A percentile compares a stretch with the other conserved stretches of the same genome.
Conservation (phyloP, 1,284 basidiomycete species). For the Leccinum pachyderme region DNA sequence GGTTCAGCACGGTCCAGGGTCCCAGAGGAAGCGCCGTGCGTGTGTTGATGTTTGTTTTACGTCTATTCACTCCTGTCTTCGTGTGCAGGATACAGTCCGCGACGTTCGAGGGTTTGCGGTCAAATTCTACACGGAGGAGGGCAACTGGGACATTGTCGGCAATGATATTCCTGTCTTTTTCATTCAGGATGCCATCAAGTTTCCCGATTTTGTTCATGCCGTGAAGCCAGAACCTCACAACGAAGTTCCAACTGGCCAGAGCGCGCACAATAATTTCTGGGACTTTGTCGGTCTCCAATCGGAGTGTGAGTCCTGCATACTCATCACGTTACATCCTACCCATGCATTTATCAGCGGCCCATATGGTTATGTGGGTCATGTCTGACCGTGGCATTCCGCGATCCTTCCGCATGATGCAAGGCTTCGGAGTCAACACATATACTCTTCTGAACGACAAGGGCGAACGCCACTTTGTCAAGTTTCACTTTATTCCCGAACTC, state of each 20-base stretch:
- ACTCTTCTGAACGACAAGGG: conserved; percentile 66
- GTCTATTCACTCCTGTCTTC: background rate
- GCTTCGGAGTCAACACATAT: conserved; percentile 82
- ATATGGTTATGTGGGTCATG: conserved; percentile 84
- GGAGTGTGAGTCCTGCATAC: conserved; percentile 44
- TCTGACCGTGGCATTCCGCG: conserved; percentile 80
- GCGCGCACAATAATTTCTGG: conserved; percentile 84
- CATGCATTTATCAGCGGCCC: conserved; percentile 47
- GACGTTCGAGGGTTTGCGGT: conserved; percentile 84
- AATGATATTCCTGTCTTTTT: conserved; percentile 83
- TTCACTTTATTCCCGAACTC: conserved; percentile 79
- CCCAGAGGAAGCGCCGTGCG: conserved; percentile 67
- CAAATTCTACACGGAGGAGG: conserved; percentile 78
- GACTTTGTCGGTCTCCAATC: conserved; percentile 70
- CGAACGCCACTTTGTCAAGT: conserved; percentile 80
- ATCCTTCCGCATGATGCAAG: conserved; percentile 85
- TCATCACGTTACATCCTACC: background rate
- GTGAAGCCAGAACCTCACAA: conserved; percentile 80
- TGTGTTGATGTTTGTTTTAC: background rate
- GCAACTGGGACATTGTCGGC: conserved; percentile 83
- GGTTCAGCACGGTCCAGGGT: conserved; percentile 83
- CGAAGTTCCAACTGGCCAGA: conserved; percentile 63
- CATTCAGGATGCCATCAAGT: conserved; percentile 83
- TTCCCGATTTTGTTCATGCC: conserved; percentile 80
- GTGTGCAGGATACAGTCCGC: conserved; percentile 65